These are phyloP conservation scores for Mucor indicus DNA, from an alignment of 371 early-diverging fungal genomes.

Conservation along the genomic window DNA sequence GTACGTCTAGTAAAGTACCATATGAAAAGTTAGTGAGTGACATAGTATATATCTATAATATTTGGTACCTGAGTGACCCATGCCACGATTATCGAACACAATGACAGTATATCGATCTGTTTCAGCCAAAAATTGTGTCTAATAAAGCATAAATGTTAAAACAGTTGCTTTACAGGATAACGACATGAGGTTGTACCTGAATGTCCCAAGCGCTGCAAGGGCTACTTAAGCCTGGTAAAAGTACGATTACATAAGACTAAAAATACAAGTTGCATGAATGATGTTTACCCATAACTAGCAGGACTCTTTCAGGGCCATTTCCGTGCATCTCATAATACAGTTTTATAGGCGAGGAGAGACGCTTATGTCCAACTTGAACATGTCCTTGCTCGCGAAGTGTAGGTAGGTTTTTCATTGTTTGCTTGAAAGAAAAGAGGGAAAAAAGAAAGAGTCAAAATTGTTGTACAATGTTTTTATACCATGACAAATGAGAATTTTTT, in stretches of 20 bases:
- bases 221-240: constrained; percentile 35
- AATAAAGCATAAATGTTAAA: neutral
- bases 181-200: constrained; percentile 30
- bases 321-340: constrained; percentile 75
- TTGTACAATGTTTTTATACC: too few species aligned
- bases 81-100: constrained; percentile 81
- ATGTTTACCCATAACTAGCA: constrained; percentile 61
- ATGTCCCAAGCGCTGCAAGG: constrained; percentile 37
- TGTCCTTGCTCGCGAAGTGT: constrained; percentile 17
- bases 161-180: too few species aligned
- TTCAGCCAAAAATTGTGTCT: constrained; percentile 57
- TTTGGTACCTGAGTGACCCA: constrained; percentile 53
- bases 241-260: neutral
- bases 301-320: constrained; percentile 56
- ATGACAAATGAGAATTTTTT: too few species aligned
- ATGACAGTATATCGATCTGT: constrained; percentile 66
- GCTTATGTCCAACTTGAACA: constrained; percentile 22
- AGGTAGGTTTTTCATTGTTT: neutral
- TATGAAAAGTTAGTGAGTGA: neutral
- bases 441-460: too few species aligned
- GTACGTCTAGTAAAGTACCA: constrained; percentile 9
- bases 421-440: neutral
- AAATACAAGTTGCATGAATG: neutral
- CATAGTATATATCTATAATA: neutral
- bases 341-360: constrained; percentile 21